phyloP scores from a whole-genome alignment of 1,284 basidiomycete species.

The Cystobasidium slooffiae region DNA sequence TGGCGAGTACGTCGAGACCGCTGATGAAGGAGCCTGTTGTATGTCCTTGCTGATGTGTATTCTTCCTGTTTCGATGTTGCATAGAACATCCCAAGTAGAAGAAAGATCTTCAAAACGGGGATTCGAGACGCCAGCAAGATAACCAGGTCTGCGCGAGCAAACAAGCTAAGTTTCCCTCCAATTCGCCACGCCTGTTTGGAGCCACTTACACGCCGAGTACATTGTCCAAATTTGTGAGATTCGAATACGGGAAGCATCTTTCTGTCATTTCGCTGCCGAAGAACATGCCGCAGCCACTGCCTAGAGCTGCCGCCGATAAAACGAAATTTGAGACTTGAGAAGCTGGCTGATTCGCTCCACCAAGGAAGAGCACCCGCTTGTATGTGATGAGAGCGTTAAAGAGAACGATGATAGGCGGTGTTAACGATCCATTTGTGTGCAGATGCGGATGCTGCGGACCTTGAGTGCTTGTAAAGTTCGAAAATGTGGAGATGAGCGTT shows the following conservation, averaged over 20 bases:
- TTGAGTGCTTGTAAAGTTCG: conserved; percentile 64
- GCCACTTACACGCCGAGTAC: conserved; percentile 24
- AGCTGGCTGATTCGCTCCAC: conserved; percentile 72
- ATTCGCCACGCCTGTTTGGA: neutral
- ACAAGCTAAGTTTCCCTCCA: neutral
- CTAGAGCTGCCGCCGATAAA: conserved; percentile 88
- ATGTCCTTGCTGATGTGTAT: conserved; percentile 87
- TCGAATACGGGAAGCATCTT: conserved; percentile 91
- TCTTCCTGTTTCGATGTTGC: conserved; percentile 82
- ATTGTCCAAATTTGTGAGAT: conserved; percentile 82
- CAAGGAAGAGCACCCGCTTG: conserved; percentile 91
- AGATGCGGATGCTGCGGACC: conserved; percentile 87
- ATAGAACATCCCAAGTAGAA: conserved; percentile 83
- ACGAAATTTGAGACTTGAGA: conserved; percentile 88
- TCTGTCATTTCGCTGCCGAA: conserved; percentile 80
- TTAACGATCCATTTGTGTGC: conserved; percentile 85
- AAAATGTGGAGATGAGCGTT: conserved; percentile 83
- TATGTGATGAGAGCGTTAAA: conserved; percentile 93
- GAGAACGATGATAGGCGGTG: conserved; percentile 89
- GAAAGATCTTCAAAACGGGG: conserved; percentile 87
- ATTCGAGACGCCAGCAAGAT: conserved; percentile 94
- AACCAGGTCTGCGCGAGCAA: conserved; percentile 68
- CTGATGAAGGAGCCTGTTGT: conserved; percentile 55
- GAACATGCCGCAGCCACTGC: conserved; percentile 82
- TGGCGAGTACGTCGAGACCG: conserved; percentile 22